Conservation (phyloP, 169 alveolate species). For the Eimeria mitis region DNA sequence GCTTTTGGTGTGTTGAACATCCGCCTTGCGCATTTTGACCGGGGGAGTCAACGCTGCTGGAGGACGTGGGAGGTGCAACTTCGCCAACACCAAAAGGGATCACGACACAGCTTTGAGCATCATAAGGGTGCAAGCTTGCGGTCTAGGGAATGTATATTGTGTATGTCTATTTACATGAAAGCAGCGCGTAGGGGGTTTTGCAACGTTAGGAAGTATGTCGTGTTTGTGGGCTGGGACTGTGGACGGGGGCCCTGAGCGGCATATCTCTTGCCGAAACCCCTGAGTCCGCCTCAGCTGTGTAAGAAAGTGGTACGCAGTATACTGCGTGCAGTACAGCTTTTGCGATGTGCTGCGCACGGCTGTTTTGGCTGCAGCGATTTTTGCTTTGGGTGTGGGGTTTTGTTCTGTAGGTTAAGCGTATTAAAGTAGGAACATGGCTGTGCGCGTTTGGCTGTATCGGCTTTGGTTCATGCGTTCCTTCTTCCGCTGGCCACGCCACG, state of each 20-base stretch:
- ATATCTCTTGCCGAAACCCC: too few relatives aligned
- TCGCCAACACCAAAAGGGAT: background rate
- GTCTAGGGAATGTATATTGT: background rate
- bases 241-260: background rate
- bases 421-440: background rate
- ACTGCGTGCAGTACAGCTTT: background rate
- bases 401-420: too few relatives aligned
- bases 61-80: background rate
- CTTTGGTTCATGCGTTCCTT: background rate
- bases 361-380: too few relatives aligned
- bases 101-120: background rate
- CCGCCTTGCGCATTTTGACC: background rate
- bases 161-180: background rate
- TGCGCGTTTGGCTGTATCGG: background rate
- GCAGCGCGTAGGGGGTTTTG: background rate
- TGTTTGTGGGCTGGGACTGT: background rate
- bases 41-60: background rate
- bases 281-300: background rate
- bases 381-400: too few relatives aligned
- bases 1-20: too few relatives aligned
- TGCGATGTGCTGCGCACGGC: too few relatives aligned
- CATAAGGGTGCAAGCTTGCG: background rate
- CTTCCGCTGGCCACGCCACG: background rate
- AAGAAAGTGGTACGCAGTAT: background rate
- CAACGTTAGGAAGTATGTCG: background rate